phyloP scores from a whole-genome alignment of 176 grass and related monocot species.

The Aegilops longissima region DNA sequence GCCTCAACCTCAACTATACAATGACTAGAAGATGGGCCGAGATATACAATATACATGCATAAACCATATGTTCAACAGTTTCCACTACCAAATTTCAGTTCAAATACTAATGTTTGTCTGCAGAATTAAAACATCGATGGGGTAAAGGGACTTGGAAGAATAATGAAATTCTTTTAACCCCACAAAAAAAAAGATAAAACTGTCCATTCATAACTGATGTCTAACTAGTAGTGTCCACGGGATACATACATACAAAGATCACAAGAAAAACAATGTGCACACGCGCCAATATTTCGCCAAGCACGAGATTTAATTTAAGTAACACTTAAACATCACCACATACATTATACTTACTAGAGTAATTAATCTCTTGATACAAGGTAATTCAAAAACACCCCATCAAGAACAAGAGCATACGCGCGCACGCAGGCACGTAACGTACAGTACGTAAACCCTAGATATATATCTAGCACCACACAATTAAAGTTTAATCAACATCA shows the following conservation, averaged over 20 bases:
- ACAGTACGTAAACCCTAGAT: slow-evolving; percentile 36
- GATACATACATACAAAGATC: background rate
- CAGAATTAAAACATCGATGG: too few species aligned
- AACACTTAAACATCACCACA: background rate
- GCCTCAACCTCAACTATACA: too few species aligned
- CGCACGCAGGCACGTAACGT: slow-evolving; percentile 15
- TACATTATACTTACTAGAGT: background rate
- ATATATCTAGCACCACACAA: slow-evolving; percentile 5
- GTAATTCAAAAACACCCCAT: slow-evolving; percentile 53
- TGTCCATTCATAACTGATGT: too few species aligned
- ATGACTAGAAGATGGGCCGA: too few species aligned
- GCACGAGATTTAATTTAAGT: background rate
- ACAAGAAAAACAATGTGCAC: background rate
- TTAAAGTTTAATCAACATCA: slow-evolving; percentile 34
- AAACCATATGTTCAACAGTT: too few species aligned
- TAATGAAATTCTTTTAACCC: too few species aligned
- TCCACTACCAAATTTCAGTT: too few species aligned
- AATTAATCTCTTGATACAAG: slow-evolving; percentile 56
- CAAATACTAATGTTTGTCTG: too few species aligned
- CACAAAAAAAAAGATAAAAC: too few species aligned
- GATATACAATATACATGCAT: too few species aligned
- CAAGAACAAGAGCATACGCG: slow-evolving; percentile 37
- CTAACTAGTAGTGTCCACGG: background rate
- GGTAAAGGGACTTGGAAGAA: too few species aligned
- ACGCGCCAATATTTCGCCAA: background rate